Conservation (phyloP, 2,329 filamentous ascomycete species). For the Allantophomopsis cytisporea region DNA sequence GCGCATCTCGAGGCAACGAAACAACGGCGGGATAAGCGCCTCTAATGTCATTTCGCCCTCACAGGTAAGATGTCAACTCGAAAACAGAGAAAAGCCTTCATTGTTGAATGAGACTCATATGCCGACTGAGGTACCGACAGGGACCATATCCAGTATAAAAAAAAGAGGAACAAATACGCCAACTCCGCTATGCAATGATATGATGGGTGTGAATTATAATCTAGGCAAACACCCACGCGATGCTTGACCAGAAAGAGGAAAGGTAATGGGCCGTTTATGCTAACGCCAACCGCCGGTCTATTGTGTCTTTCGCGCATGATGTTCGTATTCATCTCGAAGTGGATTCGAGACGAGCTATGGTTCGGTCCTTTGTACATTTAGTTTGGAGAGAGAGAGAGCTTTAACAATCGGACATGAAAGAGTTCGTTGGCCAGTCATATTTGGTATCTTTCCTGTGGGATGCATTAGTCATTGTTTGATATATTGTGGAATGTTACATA, state of each 20-base stretch:
- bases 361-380: neutral
- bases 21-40: no score
- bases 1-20: no score
- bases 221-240: no score
- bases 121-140: no score
- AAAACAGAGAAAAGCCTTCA: no score
- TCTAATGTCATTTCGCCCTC: no score
- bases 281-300: neutral
- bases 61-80: no score
- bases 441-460: constrained; percentile 27
- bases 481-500: constrained; percentile 20
- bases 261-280: constrained; percentile 3
- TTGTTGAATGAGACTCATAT: no score
- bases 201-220: neutral
- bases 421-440: constrained; percentile 48
- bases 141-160: no score
- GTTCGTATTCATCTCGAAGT: neutral
- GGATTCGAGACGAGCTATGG: neutral
- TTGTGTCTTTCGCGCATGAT: constrained; percentile 3
- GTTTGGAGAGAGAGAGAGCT: neutral
- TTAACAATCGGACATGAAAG: constrained; percentile 40
- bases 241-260: constrained; percentile 2
- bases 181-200: constrained; percentile 11
- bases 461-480: constrained; percentile 8
- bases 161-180: constrained; percentile 5